A percentile compares a stretch with the other conserved stretches of the same genome.
phyloP scores from a whole-genome alignment of 2,329 filamentous ascomycete genomes.

The Neobulgaria alba region DNA sequence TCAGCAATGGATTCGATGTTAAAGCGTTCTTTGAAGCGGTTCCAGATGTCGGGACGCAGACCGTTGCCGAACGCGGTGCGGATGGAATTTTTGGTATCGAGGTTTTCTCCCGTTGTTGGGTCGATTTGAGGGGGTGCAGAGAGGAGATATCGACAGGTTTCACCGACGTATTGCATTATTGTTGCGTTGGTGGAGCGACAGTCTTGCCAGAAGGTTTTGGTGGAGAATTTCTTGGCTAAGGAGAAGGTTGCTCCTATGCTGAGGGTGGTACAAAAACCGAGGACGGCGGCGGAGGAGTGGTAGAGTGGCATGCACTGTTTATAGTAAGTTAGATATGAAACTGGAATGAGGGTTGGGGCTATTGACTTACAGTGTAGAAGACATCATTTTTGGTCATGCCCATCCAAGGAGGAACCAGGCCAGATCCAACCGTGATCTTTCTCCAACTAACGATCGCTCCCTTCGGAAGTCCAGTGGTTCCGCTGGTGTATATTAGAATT shows the following conservation, averaged over 20 bases:
- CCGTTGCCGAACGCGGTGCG: conserved; percentile 76
- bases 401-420: conserved; percentile 47
- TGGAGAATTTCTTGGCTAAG: conserved; percentile 71
- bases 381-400: conserved; percentile 53
- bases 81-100: conserved; percentile 68
- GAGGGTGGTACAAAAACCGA: conserved; percentile 58
- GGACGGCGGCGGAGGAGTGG: conserved; percentile 67
- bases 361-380: conserved; percentile 60
- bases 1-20: conserved; percentile 65
- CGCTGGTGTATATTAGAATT: conserved; percentile 75
- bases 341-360: not conserved
- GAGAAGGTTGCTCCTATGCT: conserved; percentile 56
- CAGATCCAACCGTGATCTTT: conserved; percentile 48
- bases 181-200: conserved; percentile 64
- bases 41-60: conserved; percentile 78
- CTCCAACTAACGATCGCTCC: conserved; percentile 67
- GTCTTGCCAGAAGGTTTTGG: conserved; percentile 67
- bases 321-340: conserved; percentile 2
- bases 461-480: conserved; percentile 79
- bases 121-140: conserved; percentile 54
- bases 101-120: conserved; percentile 52
- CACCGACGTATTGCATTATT: conserved; percentile 78
- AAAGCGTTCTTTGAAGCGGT: conserved; percentile 73
- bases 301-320: conserved; percentile 80
- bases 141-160: conserved; percentile 76